Evolutionary conservation across 805 yeast species (phyloP), one percentile per base, ranked within the genome.

Genomic region (Tetrapisispora fleetii): DNA sequence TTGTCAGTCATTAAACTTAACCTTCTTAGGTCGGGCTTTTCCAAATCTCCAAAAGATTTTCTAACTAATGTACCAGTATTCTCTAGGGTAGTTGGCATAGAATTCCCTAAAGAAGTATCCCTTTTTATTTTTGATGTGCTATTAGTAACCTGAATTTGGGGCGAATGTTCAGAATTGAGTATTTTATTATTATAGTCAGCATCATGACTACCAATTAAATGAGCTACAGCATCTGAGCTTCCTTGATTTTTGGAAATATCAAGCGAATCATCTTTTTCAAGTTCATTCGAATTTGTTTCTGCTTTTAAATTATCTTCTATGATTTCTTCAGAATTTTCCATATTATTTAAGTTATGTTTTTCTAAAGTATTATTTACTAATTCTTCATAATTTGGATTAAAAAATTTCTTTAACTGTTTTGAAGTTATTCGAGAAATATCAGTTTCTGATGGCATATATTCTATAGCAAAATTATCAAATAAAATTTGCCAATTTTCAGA

Each of bases 341-440:
- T 14, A 11, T 32, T 14, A 32, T 32, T 11, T 11, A 13, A 4
- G 10, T 32, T 32, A 11, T 11, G n/a, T 11, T 11, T 32, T 32
- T 32, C 35, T 13, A 13, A 13, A 3, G n/a, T 11, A 13, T n/a
- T 28, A 30, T 41, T 28, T 13, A 13, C 7, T 24, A 27, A 17
- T n/a, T n/a, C 19, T 11, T 43, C 37, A 17, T 17, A 28, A 19
- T 39, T 35, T 13, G 47, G 40, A 14, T 21, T 28, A 17, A 91
- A 81, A 44, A 90, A 73, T 54, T 82, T 84, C 51, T 81, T 79
- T 58, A 91, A 69, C 60, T 91, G 98, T 56, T 83, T 82, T 4
- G 95, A 85, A 1, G 99, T 90, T 40, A 93, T 85, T 53, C 87
- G 75, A 5, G 95, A 81, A 55, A 93, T 85, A 73, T 93, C 99